These are phyloP conservation scores for Oryza meyeriana DNA, from an alignment of 176 grass and related monocot genomes.

Conservation along the genomic window DNA sequence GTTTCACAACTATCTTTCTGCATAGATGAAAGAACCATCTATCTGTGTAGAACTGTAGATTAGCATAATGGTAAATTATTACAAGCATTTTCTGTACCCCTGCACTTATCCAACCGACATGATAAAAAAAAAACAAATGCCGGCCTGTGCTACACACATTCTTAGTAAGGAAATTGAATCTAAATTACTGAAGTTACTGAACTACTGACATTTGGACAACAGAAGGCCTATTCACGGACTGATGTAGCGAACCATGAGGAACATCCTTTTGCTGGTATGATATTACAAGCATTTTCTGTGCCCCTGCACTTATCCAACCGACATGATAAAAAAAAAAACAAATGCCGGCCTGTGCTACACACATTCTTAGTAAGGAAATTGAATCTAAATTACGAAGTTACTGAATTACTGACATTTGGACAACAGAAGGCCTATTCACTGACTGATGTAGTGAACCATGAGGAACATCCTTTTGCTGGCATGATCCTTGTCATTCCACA, in stretches of 20 bases:
- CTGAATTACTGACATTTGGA: conserved; percentile 19
- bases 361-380: conserved; percentile 10
- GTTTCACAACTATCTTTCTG: conserved; percentile 4
- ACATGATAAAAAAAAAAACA: conserved; percentile 29
- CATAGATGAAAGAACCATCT: neutral
- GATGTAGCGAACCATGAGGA: conserved; percentile 43
- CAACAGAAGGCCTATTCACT: conserved; percentile 20
- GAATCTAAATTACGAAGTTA: neutral
- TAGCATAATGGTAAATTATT: conserved; percentile 6
- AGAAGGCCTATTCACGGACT: conserved; percentile 15
- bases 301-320: conserved; percentile 18
- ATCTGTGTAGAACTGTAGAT: neutral
- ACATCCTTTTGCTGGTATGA: no score
- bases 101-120: conserved; percentile 30
- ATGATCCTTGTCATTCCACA: conserved; percentile 50
- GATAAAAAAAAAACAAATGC: conserved; percentile 16
- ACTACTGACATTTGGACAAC: conserved; percentile 21
- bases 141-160: conserved; percentile 3
- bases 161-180: conserved; percentile 22
- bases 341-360: conserved; percentile 8
- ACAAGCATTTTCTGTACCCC: conserved; percentile 29
- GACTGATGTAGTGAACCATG: conserved; percentile 28
- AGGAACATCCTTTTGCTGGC: conserved; percentile 57
- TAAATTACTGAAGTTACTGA: neutral
- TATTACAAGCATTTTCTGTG: conserved; percentile 35